Conservation (phyloP, 2,329 filamentous ascomycete species). For the Xylaria sp. region DNA sequence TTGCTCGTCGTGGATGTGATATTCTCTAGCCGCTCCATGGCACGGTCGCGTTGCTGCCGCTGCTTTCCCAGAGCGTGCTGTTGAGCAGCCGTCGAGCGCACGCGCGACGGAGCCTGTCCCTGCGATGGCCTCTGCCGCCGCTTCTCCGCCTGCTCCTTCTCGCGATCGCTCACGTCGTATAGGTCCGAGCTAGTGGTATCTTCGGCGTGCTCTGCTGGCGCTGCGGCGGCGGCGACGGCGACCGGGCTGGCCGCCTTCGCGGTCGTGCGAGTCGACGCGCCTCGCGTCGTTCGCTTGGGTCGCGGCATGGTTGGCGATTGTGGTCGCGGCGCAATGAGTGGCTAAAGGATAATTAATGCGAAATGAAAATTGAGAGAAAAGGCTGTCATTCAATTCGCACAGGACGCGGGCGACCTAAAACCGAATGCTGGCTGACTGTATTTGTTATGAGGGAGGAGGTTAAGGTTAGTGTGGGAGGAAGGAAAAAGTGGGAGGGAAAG, state of each 20-base stretch:
- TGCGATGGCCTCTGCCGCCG: slow-evolving; percentile 31
- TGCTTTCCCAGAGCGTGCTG: slow-evolving; percentile 30
- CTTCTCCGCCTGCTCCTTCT: slow-evolving; percentile 31
- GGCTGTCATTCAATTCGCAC: not conserved
- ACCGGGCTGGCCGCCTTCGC: slow-evolving; percentile 27
- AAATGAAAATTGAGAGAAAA: not conserved
- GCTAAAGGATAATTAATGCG: not conserved
- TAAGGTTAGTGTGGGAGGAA: not conserved
- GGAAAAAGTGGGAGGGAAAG: not conserved
- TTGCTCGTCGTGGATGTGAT: slow-evolving; percentile 35
- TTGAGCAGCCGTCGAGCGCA: too few relatives aligned
- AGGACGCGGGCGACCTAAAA: not conserved
- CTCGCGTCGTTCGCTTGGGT: slow-evolving; percentile 31
- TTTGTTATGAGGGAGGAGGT: not conserved
- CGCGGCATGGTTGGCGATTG: slow-evolving; percentile 33
- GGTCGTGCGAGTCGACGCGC: slow-evolving; percentile 31
- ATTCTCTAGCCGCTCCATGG: slow-evolving; percentile 37
- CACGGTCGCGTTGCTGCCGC: slow-evolving; percentile 35
- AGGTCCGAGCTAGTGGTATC: slow-evolving; percentile 33
- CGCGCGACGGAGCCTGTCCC: slow-evolving; percentile 9
- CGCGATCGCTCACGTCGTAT: slow-evolving; percentile 39
- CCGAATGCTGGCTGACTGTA: not conserved
- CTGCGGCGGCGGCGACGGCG: slow-evolving; percentile 8
- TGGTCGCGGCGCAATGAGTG: not conserved
- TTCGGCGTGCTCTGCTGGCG: slow-evolving; percentile 8